Percentiles rank a stretch among this genome's conserved stretches.
Evolutionary conservation across 257 asterid genomes (phyloP).

Genomic region (Primulina tabacum): DNA sequence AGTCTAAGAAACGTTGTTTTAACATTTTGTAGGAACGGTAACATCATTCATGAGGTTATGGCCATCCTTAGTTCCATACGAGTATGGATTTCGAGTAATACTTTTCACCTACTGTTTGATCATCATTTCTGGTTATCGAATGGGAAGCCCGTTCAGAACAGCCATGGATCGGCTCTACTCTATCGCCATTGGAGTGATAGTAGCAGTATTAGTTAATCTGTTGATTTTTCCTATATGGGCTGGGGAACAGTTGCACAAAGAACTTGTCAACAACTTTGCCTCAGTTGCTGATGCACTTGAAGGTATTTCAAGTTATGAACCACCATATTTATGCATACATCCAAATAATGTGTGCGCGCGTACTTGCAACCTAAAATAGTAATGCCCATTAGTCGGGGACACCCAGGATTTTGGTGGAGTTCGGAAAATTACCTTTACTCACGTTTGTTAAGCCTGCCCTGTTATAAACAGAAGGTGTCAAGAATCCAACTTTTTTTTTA

Average conservation of each 20-base stretch:
- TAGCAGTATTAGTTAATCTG: slow-evolving; percentile 56
- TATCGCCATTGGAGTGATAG: slow-evolving; percentile 64
- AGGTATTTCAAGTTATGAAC: slow-evolving; percentile 35
- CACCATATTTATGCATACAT: background rate
- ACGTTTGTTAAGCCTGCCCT: too few species aligned
- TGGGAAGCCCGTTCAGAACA: slow-evolving; percentile 60
- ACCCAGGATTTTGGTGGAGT: too few species aligned
- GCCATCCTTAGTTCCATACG: slow-evolving; percentile 65
- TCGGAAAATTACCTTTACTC: too few species aligned
- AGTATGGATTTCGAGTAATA: slow-evolving; percentile 62
- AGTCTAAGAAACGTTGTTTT: slow-evolving; percentile 4
- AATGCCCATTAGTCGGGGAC: too few species aligned
- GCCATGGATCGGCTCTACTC: slow-evolving; percentile 71
- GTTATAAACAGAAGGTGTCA: too few species aligned
- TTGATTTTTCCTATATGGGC: slow-evolving; percentile 71
- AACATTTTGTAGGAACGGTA: slow-evolving; percentile 39
- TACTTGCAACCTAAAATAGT: too few species aligned
- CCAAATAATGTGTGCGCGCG: too few species aligned
- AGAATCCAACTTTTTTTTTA: too few species aligned
- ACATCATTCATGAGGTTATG: slow-evolving; percentile 66
- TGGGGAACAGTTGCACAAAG: slow-evolving; percentile 67
- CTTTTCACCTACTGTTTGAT: slow-evolving; percentile 71
- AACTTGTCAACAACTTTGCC: slow-evolving; percentile 51
- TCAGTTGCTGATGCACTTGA: slow-evolving; percentile 66
- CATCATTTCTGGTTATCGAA: slow-evolving; percentile 67